Conservation (phyloP, 108 stramenopile genomes). For the Cafeteria roenbergensis region DNA sequence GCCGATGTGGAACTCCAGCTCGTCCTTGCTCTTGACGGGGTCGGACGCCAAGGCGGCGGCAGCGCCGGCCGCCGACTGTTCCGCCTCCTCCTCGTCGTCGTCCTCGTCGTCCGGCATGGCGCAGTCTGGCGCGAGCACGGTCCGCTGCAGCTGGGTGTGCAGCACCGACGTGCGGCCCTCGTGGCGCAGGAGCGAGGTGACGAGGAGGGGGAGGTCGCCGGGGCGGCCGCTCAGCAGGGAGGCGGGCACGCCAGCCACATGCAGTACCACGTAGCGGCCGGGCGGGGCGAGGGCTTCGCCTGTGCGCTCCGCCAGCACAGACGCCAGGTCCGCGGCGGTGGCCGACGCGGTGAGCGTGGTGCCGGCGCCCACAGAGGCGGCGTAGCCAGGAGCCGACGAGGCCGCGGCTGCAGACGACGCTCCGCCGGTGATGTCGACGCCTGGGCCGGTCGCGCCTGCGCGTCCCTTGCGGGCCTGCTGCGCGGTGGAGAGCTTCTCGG, state of each 20-base stretch:
- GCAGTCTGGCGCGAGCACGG: too few relatives aligned
- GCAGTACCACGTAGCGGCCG: constrained; percentile 69
- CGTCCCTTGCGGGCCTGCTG: neutral
- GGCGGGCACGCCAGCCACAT: constrained; percentile 52
- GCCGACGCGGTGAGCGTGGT: neutral
- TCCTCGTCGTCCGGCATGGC: too few relatives aligned
- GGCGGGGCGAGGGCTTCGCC: constrained; percentile 59
- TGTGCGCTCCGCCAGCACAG: constrained; percentile 7
- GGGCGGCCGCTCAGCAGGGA: constrained; percentile 35
- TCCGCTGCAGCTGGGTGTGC: constrained; percentile 76
- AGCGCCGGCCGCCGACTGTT: constrained; percentile 16
- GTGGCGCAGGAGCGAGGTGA: constrained; percentile 70
- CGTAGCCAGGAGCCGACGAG: too few relatives aligned
- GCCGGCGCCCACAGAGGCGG: too few relatives aligned
- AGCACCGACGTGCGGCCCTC: constrained; percentile 84
- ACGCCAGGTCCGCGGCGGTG: neutral
- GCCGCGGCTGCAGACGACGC: too few relatives aligned
- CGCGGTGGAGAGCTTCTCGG: neutral
- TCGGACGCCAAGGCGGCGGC: constrained; percentile 21
- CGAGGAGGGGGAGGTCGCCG: constrained; percentile 47
- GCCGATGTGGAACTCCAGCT: constrained; percentile 73
- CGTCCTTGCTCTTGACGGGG: constrained; percentile 77
- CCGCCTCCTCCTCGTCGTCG: constrained; percentile 30
- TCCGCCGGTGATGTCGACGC: too few relatives aligned
- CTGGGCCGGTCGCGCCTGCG: too few relatives aligned